Percentiles rank a stretch among this genome's conserved stretches.
These are phyloP conservation scores for Gastrolobium villosum DNA, from an alignment of 306 rosid genomes.

Conservation along the genomic window DNA sequence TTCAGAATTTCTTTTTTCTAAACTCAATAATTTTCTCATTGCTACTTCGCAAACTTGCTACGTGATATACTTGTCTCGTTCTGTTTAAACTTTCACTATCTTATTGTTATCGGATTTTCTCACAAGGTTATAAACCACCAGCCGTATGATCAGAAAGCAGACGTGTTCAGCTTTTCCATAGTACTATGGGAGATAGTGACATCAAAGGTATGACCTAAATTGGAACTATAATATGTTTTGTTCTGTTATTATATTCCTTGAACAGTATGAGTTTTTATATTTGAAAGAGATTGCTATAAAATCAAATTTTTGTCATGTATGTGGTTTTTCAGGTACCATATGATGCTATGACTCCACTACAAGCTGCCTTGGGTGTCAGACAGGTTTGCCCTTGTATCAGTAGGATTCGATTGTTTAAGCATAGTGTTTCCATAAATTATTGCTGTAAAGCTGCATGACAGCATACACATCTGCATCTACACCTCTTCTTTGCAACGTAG, in stretches of 20 bases:
- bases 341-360: constrained; percentile 98
- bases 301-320: background rate
- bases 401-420: background rate
- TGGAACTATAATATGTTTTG: constrained; percentile 20
- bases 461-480: background rate
- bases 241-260: constrained; percentile 37
- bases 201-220: constrained; percentile 73
- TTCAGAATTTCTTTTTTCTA: constrained; percentile 6
- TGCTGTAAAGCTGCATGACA: constrained; percentile 32
- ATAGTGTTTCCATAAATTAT: background rate
- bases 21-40: constrained; percentile 8
- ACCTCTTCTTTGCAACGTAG: constrained; percentile 5
- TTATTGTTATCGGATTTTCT: constrained; percentile 49
- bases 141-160: constrained; percentile 98
- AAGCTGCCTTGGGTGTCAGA: constrained; percentile 99
- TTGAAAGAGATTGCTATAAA: constrained; percentile 5
- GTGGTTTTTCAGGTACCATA: constrained; percentile 86
- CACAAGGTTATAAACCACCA: constrained; percentile 96
- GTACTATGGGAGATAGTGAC: constrained; percentile 98
- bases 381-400: constrained; percentile 71
- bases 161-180: constrained; percentile 94
- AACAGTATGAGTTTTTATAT: constrained; percentile 13
- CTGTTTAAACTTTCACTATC: constrained; percentile 43
- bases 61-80: constrained; percentile 32
- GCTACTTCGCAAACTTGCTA: constrained; percentile 6